Percentiles rank a stretch among this genome's conserved stretches.
Evolutionary conservation across 805 yeast genomes (phyloP).

Genomic region (Candida cerambycidarum): DNA sequence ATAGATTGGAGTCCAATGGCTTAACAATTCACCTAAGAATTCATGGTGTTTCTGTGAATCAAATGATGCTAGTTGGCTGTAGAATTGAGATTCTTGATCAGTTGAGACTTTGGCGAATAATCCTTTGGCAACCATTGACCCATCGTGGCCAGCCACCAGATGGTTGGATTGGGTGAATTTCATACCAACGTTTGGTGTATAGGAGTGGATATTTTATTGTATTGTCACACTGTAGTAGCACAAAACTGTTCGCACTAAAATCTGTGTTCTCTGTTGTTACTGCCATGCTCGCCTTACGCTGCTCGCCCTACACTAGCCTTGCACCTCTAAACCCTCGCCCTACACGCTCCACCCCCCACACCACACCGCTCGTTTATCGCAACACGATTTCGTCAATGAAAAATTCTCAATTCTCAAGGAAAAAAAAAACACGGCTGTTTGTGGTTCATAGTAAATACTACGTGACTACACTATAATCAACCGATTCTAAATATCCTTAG

Average conservation of each 20-base stretch:
- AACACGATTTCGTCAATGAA: slow-evolving; percentile 4
- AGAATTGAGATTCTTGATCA: slow-evolving; percentile 73
- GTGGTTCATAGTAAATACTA: slow-evolving; percentile 3
- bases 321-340: too few relatives aligned
- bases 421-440: slow-evolving; percentile 7
- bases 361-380: background rate
- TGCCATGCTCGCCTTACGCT: too few relatives aligned
- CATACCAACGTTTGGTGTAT: too few relatives aligned
- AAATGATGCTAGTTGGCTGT: slow-evolving; percentile 37
- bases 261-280: too few relatives aligned
- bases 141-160: slow-evolving; percentile 93
- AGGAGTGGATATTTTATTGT: too few relatives aligned
- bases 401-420: slow-evolving; percentile 6
- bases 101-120: slow-evolving; percentile 71
- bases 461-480: background rate
- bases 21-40: slow-evolving; percentile 20
- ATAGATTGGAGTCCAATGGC: slow-evolving; percentile 63
- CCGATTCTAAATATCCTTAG: background rate
- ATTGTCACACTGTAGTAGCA: too few relatives aligned
- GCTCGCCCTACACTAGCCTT: too few relatives aligned
- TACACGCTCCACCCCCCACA: background rate
- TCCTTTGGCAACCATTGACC: slow-evolving; percentile 63
- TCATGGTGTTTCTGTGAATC: background rate
- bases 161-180: slow-evolving; percentile 32
- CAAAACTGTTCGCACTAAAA: too few relatives aligned